A percentile compares a stretch with the other conserved stretches of the same genome.
These are phyloP conservation scores for Stagonosporopsis rhizophila DNA, from an alignment of 2,329 filamentous ascomycete species.

Conservation along the genomic window DNA sequence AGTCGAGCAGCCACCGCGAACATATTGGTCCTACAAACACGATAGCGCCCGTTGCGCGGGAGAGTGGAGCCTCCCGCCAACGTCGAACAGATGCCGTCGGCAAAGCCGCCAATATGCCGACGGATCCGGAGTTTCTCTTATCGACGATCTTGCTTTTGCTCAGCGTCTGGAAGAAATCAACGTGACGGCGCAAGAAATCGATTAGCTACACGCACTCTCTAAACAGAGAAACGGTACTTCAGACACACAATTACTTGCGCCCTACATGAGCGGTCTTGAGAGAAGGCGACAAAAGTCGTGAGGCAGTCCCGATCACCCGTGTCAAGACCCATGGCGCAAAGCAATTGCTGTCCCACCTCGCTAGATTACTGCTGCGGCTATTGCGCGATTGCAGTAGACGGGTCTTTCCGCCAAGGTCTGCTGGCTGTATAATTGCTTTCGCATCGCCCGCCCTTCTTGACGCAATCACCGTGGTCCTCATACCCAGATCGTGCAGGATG, in stretches of 20 bases:
- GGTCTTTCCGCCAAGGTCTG: neutral
- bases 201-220: neutral
- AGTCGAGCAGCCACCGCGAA: neutral
- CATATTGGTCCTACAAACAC: neutral
- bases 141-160: neutral
- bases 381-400: neutral
- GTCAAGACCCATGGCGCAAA: neutral
- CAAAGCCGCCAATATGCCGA: neutral
- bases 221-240: too few species aligned
- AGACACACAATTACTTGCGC: neutral
- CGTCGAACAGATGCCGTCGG: neutral
- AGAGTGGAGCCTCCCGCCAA: neutral
- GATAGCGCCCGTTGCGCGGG: constrained; percentile 3
- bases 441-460: neutral
- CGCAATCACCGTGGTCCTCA: neutral
- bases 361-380: neutral
- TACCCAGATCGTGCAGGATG: constrained; percentile 7
- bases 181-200: neutral
- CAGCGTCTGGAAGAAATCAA: neutral
- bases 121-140: neutral
- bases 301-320: neutral
- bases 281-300: neutral
- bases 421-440: neutral
- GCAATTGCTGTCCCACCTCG: neutral
- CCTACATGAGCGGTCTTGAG: neutral